Base-by-base conservation (phyloP, 495 filamentous ascomycete genomes). In the Lasiosphaeria miniovina region DNA sequence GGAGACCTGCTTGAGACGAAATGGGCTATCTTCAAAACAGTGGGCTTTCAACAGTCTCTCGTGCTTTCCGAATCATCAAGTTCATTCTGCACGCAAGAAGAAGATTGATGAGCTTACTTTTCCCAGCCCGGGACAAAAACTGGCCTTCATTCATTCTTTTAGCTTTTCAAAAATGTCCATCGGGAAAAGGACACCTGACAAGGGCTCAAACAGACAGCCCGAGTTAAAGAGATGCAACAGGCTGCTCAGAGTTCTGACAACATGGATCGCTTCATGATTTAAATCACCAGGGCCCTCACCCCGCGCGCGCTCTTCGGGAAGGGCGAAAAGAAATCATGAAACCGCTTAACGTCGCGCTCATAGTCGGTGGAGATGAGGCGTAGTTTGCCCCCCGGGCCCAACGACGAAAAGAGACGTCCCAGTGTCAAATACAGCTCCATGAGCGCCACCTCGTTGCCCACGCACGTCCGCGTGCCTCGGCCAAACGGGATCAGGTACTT, bases 371-470 rank as follows among this genome's bases (percentile, higher is more conserved):
- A 65, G 24, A 57, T 7, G 14, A 70, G 34, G 7, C 54, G 31
- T 59, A 70, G 49, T 0, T 60, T 52, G 49, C 64, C 61, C 0
- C 59, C 63, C 0, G 58, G 38, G 8, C 34, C 6, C 0, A 57
- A 57, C 5, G 61, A 62, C 5, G 12, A 14, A 35, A 66, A 70
- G 4, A 68, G 49, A 24, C 65, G 61, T n/a, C 59, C 72, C 2
- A 84, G 32, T 2, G 65, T 66, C 36, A 82, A 62, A 52, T 78
- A 74, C 34, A 83, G 67, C 59, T 84, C 80, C 11, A 72, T 74
- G 38, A 73, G 67, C 0, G 77, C 81, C 14, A 85, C 61, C 49
- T 79, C 74, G 55, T 73, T 72, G 4, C 80, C 82, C 4, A 77
- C 15, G 63, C 82, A 85, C 4, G 56, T 59, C 7, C 79, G 68